Evolutionary conservation across 352 stramenopile species (phyloP).

Genomic region (Globisporangium heterothallicum): DNA sequence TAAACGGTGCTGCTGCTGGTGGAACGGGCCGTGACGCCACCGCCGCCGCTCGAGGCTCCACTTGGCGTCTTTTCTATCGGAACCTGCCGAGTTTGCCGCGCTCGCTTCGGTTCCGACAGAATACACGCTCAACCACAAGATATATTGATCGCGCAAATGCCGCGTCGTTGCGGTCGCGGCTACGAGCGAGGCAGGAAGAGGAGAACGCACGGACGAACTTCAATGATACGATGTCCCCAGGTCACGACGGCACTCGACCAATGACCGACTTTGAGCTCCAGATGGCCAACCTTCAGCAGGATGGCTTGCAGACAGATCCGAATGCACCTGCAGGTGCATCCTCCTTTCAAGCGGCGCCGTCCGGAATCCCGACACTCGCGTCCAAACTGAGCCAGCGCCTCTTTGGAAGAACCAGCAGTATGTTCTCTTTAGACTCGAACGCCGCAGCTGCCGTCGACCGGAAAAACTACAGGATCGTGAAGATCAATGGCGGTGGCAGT

Average conservation of each 20-base stretch:
- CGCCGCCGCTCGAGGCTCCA: conserved; percentile 17
- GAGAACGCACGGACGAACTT: conserved; percentile 36
- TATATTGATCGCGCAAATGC: conserved; percentile 77
- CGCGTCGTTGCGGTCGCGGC: conserved; percentile 40
- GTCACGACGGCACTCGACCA: conserved; percentile 11
- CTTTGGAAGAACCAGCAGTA: conserved; percentile 42
- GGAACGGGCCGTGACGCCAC: not conserved
- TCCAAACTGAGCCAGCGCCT: conserved; percentile 25
- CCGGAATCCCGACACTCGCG: conserved; percentile 16
- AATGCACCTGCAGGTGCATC: conserved; percentile 7
- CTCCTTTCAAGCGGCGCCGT: conserved; percentile 9
- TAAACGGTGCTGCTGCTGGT: conserved; percentile 2
- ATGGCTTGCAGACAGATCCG: conserved; percentile 3
- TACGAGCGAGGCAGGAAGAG: conserved; percentile 49
- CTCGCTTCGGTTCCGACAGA: conserved; percentile 64
- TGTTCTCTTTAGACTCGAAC: conserved; percentile 59
- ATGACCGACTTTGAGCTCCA: conserved; percentile 55
- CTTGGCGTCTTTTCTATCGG: conserved; percentile 61
- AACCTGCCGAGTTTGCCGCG: conserved; percentile 66
- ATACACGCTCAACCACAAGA: conserved; percentile 64
- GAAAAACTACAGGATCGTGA: conserved; percentile 67
- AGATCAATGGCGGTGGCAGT: conserved; percentile 47
- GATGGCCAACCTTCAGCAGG: conserved; percentile 21
- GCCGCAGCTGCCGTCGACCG: conserved; percentile 6
- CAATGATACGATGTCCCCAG: conserved; percentile 22